Evolutionary conservation across 2,329 filamentous ascomycete genomes (phyloP).

Genomic region (Zymoseptoria brevis): DNA sequence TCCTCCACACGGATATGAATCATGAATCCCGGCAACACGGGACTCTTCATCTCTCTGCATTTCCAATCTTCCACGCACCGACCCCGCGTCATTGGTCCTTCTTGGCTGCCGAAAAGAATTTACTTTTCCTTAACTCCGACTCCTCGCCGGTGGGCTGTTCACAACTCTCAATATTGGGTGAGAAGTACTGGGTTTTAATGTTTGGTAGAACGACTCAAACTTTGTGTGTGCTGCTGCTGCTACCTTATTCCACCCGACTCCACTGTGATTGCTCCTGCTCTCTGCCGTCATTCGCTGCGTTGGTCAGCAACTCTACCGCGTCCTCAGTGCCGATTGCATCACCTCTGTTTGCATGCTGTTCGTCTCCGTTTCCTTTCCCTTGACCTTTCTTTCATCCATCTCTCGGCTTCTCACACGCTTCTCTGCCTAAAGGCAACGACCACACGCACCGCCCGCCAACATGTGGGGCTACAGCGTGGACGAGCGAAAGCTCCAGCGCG

Average conservation of each 20-base stretch:
- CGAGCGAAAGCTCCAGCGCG: slow-evolving; percentile 19
- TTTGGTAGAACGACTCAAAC: neutral
- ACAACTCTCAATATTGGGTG: no score
- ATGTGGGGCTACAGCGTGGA: slow-evolving; percentile 26
- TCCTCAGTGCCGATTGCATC: neutral
- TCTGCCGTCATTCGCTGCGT: neutral
- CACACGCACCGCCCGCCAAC: neutral
- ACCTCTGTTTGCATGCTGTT: neutral
- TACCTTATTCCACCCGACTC: neutral
- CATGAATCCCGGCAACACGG: no score
- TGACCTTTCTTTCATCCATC: neutral
- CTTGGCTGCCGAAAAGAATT: no score
- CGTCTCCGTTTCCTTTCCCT: neutral
- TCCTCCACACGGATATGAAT: no score
- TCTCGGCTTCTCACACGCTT: neutral
- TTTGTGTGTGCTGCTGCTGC: neutral
- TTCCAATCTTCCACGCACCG: no score
- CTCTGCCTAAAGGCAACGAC: neutral
- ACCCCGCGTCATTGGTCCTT: no score
- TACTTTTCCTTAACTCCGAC: no score
- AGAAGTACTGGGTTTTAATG: neutral
- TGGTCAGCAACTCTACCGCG: neutral
- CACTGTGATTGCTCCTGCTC: neutral
- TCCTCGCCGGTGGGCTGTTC: no score
- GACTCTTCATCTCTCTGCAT: no score